Base-by-base conservation (phyloP, 257 asterid genomes). In the Solanum habrochaites region DNA sequence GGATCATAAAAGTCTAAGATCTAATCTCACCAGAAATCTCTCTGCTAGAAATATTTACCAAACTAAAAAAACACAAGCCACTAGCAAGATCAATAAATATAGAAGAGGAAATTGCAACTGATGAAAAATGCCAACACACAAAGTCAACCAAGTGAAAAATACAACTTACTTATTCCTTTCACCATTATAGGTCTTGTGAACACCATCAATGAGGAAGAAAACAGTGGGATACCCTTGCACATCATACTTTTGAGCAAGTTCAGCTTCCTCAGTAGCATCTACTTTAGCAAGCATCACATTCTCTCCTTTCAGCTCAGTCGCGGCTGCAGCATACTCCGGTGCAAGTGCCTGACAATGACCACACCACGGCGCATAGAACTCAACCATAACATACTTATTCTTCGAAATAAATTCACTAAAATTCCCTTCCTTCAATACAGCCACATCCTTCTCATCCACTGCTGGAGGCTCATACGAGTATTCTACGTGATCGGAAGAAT, bases 281-380 rank as follows among this genome's bases (percentile, higher is more conserved):
- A 97, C 99, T 92, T 95, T 97, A 6, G 97, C 98, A 52, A 97
- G 94, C 90, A 88, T 91, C 91, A 95, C 99, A 83, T 88, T 89
- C 89, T 86, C 91, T 73, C 78, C 91, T 89, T 91, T 91, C 87
- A 97, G 89, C 91, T 89, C 97, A 21, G 98, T 94, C n/a, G 99
- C 99, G 16, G 98, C 99, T 31, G 98, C 98, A 4, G 99, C 99
- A 71, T 93, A 97, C 91, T 97, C 99, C 90, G 98, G 99, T 49
- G 97, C 93, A 87, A 97, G 90, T 35, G 93, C 86, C 93, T 93
- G 90, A 89, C 99, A 97, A 86, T 97, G 99, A 6, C 99, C 98
- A 85, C 99, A 97, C 99, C 99, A 97, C 56, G 98, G 98, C 43
- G 99, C 99, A 70, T 95, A 97, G 77, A 97, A 97, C 86, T 97